phyloP scores from a whole-genome alignment of 164 flowering plant species.

The Piper betle region DNA sequence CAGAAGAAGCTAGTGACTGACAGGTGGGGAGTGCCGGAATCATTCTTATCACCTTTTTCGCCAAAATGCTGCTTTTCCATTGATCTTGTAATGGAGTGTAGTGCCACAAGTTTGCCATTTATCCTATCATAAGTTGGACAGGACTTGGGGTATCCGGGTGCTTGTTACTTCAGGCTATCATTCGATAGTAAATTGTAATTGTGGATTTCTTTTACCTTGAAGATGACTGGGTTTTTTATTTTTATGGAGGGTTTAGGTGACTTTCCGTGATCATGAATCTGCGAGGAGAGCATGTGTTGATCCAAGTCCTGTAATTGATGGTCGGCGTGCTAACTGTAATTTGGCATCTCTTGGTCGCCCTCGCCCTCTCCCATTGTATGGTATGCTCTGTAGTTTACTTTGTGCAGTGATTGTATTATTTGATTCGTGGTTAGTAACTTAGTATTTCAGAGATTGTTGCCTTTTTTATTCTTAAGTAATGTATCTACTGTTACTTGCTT shows the following conservation, averaged over 20 bases:
- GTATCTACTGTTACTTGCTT: too few relatives aligned
- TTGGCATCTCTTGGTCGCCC: conserved; percentile 93
- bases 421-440: not conserved
- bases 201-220: not conserved
- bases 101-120: too few relatives aligned
- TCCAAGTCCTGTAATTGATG: conserved; percentile 82
- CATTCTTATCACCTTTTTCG: too few relatives aligned
- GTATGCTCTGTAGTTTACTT: conserved; percentile 6
- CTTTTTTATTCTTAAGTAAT: too few relatives aligned
- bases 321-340: conserved; percentile 86
- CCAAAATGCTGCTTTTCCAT: too few relatives aligned
- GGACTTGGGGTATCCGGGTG: not conserved
- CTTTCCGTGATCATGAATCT: conserved; percentile 80
- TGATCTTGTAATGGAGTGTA: too few relatives aligned
- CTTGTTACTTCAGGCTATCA: not conserved
- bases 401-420: not conserved
- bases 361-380: conserved; percentile 46
- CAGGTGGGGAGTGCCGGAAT: too few relatives aligned
- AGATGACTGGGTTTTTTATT: conserved; percentile 32
- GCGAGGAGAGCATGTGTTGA: conserved; percentile 87
- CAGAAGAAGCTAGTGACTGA: too few relatives aligned
- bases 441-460: too few relatives aligned
- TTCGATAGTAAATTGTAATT: not conserved
- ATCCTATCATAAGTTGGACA: not conserved
- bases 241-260: conserved; percentile 80